phyloP scores from a whole-genome alignment of 2,329 filamentous ascomycete species.

The Botrytis paeoniae region DNA sequence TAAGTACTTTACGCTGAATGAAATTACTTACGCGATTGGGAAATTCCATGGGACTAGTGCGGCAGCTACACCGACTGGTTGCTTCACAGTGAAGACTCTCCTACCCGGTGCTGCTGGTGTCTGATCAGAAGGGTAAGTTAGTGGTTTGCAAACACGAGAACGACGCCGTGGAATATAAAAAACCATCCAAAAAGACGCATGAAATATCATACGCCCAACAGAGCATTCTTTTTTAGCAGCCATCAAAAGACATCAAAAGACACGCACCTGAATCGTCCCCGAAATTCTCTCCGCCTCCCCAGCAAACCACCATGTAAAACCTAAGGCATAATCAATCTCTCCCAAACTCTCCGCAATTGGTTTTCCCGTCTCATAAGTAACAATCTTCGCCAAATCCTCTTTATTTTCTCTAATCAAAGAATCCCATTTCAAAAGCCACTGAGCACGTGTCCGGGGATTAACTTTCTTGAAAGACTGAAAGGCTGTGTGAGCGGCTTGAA shows the following conservation, averaged over 20 bases:
- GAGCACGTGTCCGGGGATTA: constrained; percentile 58
- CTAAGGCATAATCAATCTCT: constrained; percentile 52
- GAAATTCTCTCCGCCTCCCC: constrained; percentile 61
- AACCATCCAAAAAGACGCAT: neutral
- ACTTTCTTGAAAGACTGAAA: constrained; percentile 59
- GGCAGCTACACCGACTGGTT: constrained; percentile 66
- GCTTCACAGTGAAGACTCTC: constrained; percentile 69
- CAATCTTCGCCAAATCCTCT: constrained; percentile 60
- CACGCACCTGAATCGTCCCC: constrained; percentile 49
- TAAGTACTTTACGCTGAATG: accelerated
- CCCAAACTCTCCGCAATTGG: constrained; percentile 50
- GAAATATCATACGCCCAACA: neutral
- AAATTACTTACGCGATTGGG: constrained; percentile 50
- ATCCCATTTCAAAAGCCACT: constrained; percentile 64
- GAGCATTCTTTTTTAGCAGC: too few species aligned
- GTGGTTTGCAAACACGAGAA: neutral
- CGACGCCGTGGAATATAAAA: neutral
- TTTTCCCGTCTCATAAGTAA: constrained; percentile 59
- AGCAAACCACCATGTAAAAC: constrained; percentile 55
- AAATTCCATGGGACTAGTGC: constrained; percentile 74
- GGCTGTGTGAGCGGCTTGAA: constrained; percentile 56
- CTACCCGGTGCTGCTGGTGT: constrained; percentile 59
- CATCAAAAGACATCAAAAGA: neutral
- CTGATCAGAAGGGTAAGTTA: constrained; percentile 29
- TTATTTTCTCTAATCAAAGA: constrained; percentile 58